Evolutionary conservation across 352 stramenopile genomes (phyloP).

Genomic region (Phytophthora europaea): DNA sequence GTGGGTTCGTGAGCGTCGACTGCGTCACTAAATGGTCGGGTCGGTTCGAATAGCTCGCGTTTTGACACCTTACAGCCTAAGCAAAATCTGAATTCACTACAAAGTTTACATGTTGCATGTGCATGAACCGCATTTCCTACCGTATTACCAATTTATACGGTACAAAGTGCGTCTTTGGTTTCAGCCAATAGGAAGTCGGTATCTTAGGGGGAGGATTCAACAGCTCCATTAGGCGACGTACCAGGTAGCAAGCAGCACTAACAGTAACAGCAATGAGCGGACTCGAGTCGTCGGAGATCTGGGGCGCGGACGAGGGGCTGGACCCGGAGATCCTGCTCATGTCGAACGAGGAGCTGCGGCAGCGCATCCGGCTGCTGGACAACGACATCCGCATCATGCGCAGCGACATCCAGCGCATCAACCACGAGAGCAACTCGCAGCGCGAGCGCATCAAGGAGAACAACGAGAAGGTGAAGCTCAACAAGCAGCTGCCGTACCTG

Average conservation of each 20-base stretch:
- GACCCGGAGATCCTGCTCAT: constrained; percentile 95
- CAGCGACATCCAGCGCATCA: constrained; percentile 97
- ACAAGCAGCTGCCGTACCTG: constrained; percentile 99
- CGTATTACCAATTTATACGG: neutral
- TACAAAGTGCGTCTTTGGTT: neutral
- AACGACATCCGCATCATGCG: constrained; percentile 99
- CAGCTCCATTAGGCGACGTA: neutral
- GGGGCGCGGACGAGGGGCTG: constrained; percentile 67
- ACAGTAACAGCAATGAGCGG: constrained; percentile 80
- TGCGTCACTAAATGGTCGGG: constrained; percentile 80
- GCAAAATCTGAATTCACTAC: neutral
- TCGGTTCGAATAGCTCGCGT: constrained; percentile 56
- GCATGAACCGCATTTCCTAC: neutral
- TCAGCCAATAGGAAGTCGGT: constrained; percentile 13
- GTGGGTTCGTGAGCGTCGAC: constrained; percentile 48
- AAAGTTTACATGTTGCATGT: neutral
- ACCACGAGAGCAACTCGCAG: constrained; percentile 96
- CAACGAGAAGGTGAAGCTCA: constrained; percentile 99
- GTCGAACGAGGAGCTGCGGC: constrained; percentile 95
- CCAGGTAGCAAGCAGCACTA: too few species aligned
- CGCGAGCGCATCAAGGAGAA: constrained; percentile 98
- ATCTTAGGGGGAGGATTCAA: constrained; percentile 30
- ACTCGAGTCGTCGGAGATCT: constrained; percentile 74
- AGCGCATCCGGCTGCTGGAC: constrained; percentile 96
- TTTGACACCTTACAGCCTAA: neutral